Evolutionary conservation across 768 basidiomycete genomes (phyloP).

Genomic region (Amanita thiersii): DNA sequence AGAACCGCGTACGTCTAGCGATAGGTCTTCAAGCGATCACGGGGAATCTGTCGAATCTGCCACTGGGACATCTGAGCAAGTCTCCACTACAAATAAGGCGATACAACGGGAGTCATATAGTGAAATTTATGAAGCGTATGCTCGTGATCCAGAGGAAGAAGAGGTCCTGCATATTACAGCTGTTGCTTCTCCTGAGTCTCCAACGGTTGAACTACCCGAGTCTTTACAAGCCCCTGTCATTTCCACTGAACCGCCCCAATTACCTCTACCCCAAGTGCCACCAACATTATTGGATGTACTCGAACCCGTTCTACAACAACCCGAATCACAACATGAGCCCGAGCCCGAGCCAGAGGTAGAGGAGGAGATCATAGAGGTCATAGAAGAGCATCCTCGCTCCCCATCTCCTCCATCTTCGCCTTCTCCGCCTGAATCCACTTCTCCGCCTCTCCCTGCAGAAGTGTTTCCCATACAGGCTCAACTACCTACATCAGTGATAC

Average conservation of each 20-base stretch:
- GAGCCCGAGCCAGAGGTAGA: slow-evolving; percentile 31
- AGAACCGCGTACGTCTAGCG: slow-evolving; percentile 58
- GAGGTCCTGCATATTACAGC: slow-evolving; percentile 25
- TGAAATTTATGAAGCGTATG: slow-evolving; percentile 86
- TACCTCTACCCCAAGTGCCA: slow-evolving; percentile 20
- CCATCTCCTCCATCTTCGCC: slow-evolving; percentile 13
- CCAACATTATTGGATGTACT: slow-evolving; percentile 26
- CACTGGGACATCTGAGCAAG: slow-evolving; percentile 26
- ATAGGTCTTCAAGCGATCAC: slow-evolving; percentile 65
- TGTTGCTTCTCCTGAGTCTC: slow-evolving; percentile 9
- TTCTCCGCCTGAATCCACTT: background rate
- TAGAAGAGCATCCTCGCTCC: slow-evolving; percentile 19
- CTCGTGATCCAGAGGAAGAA: slow-evolving; percentile 41
- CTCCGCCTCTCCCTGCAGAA: too few relatives aligned
- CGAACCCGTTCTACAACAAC: slow-evolving; percentile 50
- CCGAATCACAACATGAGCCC: slow-evolving; percentile 51
- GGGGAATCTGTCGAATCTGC: slow-evolving; percentile 38
- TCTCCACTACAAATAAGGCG: slow-evolving; percentile 34
- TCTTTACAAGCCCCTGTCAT: background rate
- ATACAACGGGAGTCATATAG: slow-evolving; percentile 53
- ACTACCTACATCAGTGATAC: slow-evolving; percentile 43
- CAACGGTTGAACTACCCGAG: slow-evolving; percentile 2
- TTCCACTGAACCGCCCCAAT: slow-evolving; percentile 12
- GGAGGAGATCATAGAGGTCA: too few relatives aligned
- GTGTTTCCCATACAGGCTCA: too few relatives aligned